Conservation (phyloP, 139 green algal species). For the Chlamydomonas incerta region DNA sequence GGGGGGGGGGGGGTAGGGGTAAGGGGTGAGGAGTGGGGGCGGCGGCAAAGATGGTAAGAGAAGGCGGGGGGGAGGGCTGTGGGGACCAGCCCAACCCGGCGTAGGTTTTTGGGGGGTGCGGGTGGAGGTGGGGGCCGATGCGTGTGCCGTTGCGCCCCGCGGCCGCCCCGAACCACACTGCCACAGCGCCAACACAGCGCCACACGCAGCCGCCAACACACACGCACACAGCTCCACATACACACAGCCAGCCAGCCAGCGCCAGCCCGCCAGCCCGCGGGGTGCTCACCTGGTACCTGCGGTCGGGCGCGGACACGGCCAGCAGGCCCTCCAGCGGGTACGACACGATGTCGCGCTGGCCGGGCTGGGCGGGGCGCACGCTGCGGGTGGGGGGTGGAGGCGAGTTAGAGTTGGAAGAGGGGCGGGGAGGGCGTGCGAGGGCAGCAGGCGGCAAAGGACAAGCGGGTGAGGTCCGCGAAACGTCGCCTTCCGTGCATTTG, state of each 20-base stretch:
- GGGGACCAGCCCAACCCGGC: too few relatives aligned
- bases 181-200: too few relatives aligned
- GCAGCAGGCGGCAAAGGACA: too few relatives aligned
- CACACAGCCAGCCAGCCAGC: too few relatives aligned
- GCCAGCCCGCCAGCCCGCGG: too few relatives aligned
- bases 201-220: too few relatives aligned
- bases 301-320: conserved; percentile 52
- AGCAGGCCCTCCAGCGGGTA: conserved; percentile 69
- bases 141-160: too few relatives aligned
- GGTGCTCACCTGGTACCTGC: conserved; percentile 60
- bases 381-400: background rate
- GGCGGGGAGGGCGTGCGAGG: background rate
- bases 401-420: background rate
- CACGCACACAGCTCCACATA: too few relatives aligned
- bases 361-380: conserved; percentile 37
- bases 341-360: conserved; percentile 44
- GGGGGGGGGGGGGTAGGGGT: background rate
- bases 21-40: background rate
- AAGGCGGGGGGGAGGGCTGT: too few relatives aligned
- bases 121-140: background rate
- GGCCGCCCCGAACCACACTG: too few relatives aligned
- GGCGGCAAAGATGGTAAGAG: background rate
- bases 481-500: too few relatives aligned
- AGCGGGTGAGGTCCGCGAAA: too few relatives aligned
- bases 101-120: background rate